Base-by-base conservation (phyloP, 2,329 filamentous ascomycete species). In the Dactylonectria estremocensis region DNA sequence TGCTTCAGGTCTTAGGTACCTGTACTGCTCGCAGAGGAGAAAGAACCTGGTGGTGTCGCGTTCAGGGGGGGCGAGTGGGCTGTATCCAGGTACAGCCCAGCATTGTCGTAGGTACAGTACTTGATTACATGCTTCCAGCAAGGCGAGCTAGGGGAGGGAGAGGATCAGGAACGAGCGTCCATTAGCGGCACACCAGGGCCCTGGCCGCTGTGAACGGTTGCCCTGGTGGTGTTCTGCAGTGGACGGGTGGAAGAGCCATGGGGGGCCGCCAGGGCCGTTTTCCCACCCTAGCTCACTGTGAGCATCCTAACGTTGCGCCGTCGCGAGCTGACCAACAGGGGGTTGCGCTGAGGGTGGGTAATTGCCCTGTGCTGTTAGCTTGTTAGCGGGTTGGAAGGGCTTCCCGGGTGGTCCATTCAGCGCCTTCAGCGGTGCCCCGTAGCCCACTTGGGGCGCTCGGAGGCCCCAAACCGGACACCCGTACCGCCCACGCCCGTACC, bases 191-290 rank as follows among this genome's bases (percentile, higher is more conserved):
- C 24, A 28, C 33, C 22, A 16, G 45, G 37, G 60, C 37, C 35
- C 61, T 33, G 46, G 22, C 55, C 55, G 40, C 43, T 48, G 24
- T 28, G 31, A 46, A 35, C 28, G 45, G 61, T 46, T 40, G 46
- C 40, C 20, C 35, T 22, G 40, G 14, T 10, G 45, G 52, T 57
- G 57, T 52, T 53, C 64, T 61, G 64, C 58, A 66, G 61, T 45
- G 57, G 46, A 35, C 45, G 48, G 61, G 61, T 33, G 50, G 46
- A 35, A 35, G 48, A 55, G 59, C 57, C 46, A 48, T 43, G 56
- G 57, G 46, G 28, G 48, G 48, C 7, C 50, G 40, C 40, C n/a
- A n/a, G 40, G n/a, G 40, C 13, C 31, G 28, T 54, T 37, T 53
- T 35, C 31, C 49, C 13, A 22, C 46, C 10, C 18, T 11, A 49